These are phyloP conservation scores for Ganoderma lingzhi DNA, from an alignment of 1,284 basidiomycete genomes.

Conservation along the genomic window DNA sequence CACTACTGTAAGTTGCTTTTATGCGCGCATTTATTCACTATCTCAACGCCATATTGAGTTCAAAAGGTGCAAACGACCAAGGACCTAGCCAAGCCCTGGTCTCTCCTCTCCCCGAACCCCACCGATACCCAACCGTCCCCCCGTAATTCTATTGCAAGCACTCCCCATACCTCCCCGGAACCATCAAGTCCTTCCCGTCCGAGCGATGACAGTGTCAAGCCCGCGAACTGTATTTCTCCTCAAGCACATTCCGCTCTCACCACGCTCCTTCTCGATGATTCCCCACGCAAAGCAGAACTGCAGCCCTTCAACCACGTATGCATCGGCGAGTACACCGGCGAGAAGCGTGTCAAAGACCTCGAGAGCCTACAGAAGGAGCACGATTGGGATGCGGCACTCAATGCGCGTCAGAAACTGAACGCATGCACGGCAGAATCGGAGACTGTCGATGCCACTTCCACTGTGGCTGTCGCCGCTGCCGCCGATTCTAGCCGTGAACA, in stretches of 20 bases:
- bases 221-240: slow-evolving; percentile 4
- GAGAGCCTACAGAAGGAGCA: slow-evolving; percentile 36
- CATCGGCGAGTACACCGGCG: slow-evolving; percentile 69
- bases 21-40: not conserved
- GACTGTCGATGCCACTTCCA: not conserved
- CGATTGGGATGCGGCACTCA: slow-evolving; percentile 31
- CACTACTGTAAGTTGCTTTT: slow-evolving; percentile 65
- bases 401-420: slow-evolving; percentile 25
- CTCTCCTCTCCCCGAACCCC: slow-evolving; percentile 44
- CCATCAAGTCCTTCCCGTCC: slow-evolving; percentile 21
- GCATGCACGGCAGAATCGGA: slow-evolving; percentile 11
- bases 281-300: slow-evolving; percentile 75
- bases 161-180: slow-evolving; percentile 24
- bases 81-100: slow-evolving; percentile 81
- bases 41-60: slow-evolving; percentile 45
- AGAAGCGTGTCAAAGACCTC: slow-evolving; percentile 56
- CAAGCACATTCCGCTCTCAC: slow-evolving; percentile 65
- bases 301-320: slow-evolving; percentile 87
- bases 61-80: slow-evolving; percentile 78
- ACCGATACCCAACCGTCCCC: slow-evolving; percentile 27
- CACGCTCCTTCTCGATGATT: slow-evolving; percentile 86
- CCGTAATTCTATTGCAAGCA: slow-evolving; percentile 31
- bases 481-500: not conserved
- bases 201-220: slow-evolving; percentile 13
- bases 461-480: not conserved